Evolutionary conservation across 2,329 filamentous ascomycete genomes (phyloP).

Genomic region (Fusarium sp.): DNA sequence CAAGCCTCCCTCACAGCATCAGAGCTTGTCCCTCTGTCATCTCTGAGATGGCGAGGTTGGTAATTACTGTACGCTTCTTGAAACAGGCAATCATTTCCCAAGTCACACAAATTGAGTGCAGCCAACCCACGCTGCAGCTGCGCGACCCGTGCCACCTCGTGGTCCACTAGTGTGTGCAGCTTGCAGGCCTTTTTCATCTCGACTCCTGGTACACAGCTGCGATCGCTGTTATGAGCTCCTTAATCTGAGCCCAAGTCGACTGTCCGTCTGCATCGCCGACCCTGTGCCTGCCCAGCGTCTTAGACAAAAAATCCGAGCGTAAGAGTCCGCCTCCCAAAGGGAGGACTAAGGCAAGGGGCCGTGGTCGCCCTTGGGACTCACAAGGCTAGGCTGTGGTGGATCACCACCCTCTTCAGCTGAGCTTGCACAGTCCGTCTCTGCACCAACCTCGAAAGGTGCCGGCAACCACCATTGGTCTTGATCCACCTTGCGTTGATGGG

Average conservation of each 20-base stretch:
- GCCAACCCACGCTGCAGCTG: constrained; percentile 3
- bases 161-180: background rate
- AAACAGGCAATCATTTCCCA: constrained; percentile 11
- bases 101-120: background rate
- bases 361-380: background rate
- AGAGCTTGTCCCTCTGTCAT: background rate
- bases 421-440: constrained; percentile 9
- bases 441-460: constrained; percentile 13
- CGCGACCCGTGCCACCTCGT: background rate
- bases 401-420: constrained; percentile 32
- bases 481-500: constrained; percentile 16
- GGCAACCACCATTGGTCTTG: background rate
- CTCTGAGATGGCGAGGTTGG: background rate
- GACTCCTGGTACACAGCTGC: background rate
- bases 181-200: background rate
- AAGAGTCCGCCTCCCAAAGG: background rate
- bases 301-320: background rate
- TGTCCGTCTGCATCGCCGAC: background rate
- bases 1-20: constrained; percentile 4
- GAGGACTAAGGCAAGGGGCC: constrained; percentile 14
- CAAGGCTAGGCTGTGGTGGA: constrained; percentile 4
- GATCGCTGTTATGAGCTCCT: background rate
- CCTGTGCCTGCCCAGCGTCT: background rate
- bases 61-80: constrained; percentile 2
- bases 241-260: background rate